Percentiles rank a stretch among this genome's conserved stretches.
Evolutionary conservation across 176 grass and related monocot species (phyloP).

Genomic region (Cenchrus fungigraminus): DNA sequence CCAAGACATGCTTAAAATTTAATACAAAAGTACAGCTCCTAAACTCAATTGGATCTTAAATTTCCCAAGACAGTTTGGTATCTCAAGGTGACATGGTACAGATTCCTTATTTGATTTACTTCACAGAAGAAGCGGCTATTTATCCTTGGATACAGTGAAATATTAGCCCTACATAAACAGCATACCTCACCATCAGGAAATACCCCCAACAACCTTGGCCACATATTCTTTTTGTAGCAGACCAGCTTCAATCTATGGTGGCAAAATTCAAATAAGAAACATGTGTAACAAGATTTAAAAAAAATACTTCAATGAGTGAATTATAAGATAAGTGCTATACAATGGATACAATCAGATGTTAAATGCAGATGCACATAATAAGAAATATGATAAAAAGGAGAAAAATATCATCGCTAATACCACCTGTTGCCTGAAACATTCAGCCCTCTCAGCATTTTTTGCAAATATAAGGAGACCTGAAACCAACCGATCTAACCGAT

Average conservation of each 20-base stretch:
- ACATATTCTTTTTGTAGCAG: slow-evolving; percentile 93
- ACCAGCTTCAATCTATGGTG: slow-evolving; percentile 73
- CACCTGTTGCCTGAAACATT: slow-evolving; percentile 91
- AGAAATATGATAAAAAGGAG: slow-evolving; percentile 21
- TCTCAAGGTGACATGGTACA: background rate
- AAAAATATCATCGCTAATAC: slow-evolving; percentile 10
- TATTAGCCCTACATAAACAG: background rate
- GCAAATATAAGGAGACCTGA: slow-evolving; percentile 99
- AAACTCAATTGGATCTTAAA: slow-evolving; percentile 17
- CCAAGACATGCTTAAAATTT: background rate
- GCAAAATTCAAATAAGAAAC: slow-evolving; percentile 29
- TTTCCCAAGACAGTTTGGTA: background rate
- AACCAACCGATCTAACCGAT: slow-evolving; percentile 94
- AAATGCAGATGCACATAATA: slow-evolving; percentile 21
- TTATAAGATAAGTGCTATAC: background rate
- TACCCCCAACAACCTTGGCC: slow-evolving; percentile 86
- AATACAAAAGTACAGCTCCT: background rate
- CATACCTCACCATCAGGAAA: slow-evolving; percentile 92
- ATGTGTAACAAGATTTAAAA: background rate
- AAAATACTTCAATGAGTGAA: slow-evolving; percentile 13
- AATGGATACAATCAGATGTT: slow-evolving; percentile 11
- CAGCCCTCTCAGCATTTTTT: slow-evolving; percentile 82
- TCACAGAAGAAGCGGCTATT: background rate
- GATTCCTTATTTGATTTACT: slow-evolving; percentile 2
- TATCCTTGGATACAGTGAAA: background rate